Evolutionary conservation across 345 rosid genomes (phyloP).

Genomic region (Gossypium raimondii): DNA sequence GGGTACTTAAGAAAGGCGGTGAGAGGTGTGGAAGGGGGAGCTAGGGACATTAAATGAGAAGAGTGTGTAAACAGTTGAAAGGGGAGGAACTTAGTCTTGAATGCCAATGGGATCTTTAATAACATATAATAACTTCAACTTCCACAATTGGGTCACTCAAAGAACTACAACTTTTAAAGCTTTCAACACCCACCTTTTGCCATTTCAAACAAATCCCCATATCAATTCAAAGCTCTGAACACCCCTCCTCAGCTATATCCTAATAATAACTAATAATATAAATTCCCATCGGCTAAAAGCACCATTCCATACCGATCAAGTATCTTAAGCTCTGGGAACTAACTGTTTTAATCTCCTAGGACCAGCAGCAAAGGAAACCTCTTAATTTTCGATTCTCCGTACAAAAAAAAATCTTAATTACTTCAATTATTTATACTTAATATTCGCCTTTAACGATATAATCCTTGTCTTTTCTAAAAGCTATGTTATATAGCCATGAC

Average conservation of each 20-base stretch:
- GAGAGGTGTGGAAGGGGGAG: slow-evolving; percentile 24
- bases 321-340: background rate
- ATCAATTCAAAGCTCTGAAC: slow-evolving; percentile 45
- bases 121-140: slow-evolving; percentile 43
- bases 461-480: background rate
- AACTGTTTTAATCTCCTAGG: background rate
- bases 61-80: slow-evolving; percentile 47
- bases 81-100: slow-evolving; percentile 30
- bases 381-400: background rate
- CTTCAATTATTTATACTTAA: no score
- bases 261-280: slow-evolving; percentile 3
- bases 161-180: slow-evolving; percentile 26
- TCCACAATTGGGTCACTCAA: slow-evolving; percentile 42
- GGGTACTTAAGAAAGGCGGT: slow-evolving; percentile 35
- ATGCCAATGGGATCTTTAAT: slow-evolving; percentile 31
- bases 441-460: background rate
- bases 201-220: slow-evolving; percentile 12
- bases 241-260: slow-evolving; percentile 22
- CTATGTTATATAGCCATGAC: background rate
- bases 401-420: background rate
- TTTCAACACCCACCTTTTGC: slow-evolving; percentile 18
- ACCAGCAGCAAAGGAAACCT: background rate
- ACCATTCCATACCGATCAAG: slow-evolving; percentile 3
- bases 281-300: background rate
- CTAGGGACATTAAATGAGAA: slow-evolving; percentile 36